These are phyloP conservation scores for Teunomyces tritomae DNA, from an alignment of 805 yeast species.

Conservation along the genomic window DNA sequence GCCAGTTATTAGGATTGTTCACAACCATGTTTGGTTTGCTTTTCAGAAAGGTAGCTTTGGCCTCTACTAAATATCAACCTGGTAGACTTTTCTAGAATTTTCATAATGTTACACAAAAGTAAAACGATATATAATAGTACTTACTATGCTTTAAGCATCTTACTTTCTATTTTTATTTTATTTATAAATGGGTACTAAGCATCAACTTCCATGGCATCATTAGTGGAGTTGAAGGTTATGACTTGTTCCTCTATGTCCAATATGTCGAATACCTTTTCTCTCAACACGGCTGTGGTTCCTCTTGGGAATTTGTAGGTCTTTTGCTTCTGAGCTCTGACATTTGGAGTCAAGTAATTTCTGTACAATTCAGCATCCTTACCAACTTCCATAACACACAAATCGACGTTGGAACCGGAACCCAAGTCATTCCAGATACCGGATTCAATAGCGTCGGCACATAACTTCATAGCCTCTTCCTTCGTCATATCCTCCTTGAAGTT, in stretches of 20 bases:
- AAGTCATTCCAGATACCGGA: constrained; percentile 99
- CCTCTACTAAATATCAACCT: background rate
- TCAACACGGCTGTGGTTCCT: constrained; percentile 90
- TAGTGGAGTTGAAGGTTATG: constrained; percentile 5
- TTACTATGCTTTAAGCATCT: background rate
- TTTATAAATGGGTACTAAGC: background rate
- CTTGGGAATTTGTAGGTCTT: constrained; percentile 80
- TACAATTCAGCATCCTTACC: constrained; percentile 83
- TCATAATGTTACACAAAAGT: constrained; percentile 1
- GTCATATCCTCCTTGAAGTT: constrained; percentile 77
- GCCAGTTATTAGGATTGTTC: constrained; percentile 98
- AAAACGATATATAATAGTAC: background rate
- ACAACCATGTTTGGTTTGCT: constrained; percentile 64
- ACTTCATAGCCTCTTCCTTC: constrained; percentile 85
- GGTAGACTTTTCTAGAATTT: constrained; percentile 12
- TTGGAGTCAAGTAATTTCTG: constrained; percentile 90
- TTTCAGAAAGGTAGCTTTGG: background rate
- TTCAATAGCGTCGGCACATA: constrained; percentile 90
- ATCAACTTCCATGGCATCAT: constrained; percentile 10
- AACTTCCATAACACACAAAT: constrained; percentile 92
- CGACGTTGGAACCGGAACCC: constrained; percentile 98
- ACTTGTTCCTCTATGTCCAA: constrained; percentile 63
- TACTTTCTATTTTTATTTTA: background rate
- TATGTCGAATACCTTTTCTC: constrained; percentile 60
- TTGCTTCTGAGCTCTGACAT: constrained; percentile 78